phyloP scores from a whole-genome alignment of 2,329 filamentous ascomycete genomes.

The Cercospora janseana region DNA sequence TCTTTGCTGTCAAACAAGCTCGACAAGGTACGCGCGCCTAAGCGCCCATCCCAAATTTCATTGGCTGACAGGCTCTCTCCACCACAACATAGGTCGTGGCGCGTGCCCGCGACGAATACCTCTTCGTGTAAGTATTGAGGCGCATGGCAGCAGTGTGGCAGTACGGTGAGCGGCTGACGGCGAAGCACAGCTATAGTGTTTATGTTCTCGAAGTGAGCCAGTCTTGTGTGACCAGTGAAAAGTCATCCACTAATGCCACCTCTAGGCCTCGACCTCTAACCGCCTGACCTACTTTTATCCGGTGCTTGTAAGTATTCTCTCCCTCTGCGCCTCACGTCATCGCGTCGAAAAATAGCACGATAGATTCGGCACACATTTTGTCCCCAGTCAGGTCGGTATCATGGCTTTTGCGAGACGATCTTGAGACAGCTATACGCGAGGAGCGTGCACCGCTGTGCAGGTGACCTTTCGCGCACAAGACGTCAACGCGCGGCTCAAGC shows the following conservation, averaged over 20 bases:
- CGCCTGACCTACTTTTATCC: conserved; percentile 21
- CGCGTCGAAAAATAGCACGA: background rate
- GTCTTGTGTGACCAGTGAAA: background rate
- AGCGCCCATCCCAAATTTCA: conserved; percentile 31
- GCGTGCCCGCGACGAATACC: conserved; percentile 69
- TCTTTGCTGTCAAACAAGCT: conserved; percentile 28
- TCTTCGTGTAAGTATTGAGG: conserved; percentile 62
- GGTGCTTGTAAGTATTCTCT: conserved; percentile 16
- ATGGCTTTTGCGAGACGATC: background rate
- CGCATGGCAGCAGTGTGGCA: conserved; percentile 56
- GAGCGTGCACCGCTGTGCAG: conserved; percentile 17
- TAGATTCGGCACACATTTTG: background rate
- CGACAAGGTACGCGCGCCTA: conserved; percentile 29
- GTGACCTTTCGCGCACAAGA: conserved; percentile 8
- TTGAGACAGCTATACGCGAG: background rate
- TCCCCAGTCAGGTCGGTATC: background rate
- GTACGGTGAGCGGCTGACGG: conserved; percentile 27
- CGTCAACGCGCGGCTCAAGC: conserved; percentile 6
- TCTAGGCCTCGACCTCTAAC: conserved; percentile 21
- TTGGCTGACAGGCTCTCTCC: conserved; percentile 34
- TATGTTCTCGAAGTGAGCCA: conserved; percentile 53
- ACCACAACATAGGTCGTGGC: conserved; percentile 52
- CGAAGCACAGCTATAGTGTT: conserved; percentile 48
- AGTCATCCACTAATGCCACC: conserved; percentile 4
- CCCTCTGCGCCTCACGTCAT: conserved; percentile 6